A percentile compares a stretch with the other conserved stretches of the same genome.
Evolutionary conservation across 1,139 yeast genomes (phyloP).

Genomic region (Geotrichum candidum): DNA sequence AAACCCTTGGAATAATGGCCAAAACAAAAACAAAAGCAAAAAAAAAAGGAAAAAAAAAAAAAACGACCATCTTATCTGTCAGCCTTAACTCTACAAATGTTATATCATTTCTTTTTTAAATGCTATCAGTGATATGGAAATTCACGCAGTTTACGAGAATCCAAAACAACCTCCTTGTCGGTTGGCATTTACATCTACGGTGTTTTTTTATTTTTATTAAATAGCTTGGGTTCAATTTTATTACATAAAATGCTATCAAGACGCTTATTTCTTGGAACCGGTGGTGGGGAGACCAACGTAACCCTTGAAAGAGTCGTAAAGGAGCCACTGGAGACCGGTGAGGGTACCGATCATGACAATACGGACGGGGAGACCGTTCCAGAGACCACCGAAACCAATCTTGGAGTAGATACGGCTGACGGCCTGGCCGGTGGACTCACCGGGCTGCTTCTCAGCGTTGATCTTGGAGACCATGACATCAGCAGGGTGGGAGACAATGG

Average conservation of each 20-base stretch:
- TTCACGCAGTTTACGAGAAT: neutral
- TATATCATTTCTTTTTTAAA: too few species aligned
- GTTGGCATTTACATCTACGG: neutral
- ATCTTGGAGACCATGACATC: constrained; percentile 95
- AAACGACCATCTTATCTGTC: too few species aligned
- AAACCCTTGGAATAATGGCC: neutral
- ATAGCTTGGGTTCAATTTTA: constrained; percentile 14
- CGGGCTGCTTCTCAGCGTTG: constrained; percentile 63
- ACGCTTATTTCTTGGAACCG: constrained; percentile 38
- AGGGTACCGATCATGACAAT: constrained; percentile 94
- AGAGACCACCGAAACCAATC: constrained; percentile 83
- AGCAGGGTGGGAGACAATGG: constrained; percentile 91
- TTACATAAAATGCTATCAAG: constrained; percentile 1
- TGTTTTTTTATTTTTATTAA: neutral
- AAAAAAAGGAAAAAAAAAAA: neutral
- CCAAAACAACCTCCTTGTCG: neutral
- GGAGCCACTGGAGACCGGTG: constrained; percentile 94
- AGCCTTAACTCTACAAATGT: too few species aligned
- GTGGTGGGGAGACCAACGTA: constrained; percentile 88
- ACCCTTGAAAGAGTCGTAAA: constrained; percentile 91
- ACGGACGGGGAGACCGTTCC: constrained; percentile 94
- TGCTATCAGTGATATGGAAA: neutral
- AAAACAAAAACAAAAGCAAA: neutral
- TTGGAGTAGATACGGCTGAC: constrained; percentile 64
- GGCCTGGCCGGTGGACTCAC: constrained; percentile 63